These are phyloP conservation scores for Corymbia citriodora DNA, from an alignment of 441 rosid genomes.

Conservation along the genomic window DNA sequence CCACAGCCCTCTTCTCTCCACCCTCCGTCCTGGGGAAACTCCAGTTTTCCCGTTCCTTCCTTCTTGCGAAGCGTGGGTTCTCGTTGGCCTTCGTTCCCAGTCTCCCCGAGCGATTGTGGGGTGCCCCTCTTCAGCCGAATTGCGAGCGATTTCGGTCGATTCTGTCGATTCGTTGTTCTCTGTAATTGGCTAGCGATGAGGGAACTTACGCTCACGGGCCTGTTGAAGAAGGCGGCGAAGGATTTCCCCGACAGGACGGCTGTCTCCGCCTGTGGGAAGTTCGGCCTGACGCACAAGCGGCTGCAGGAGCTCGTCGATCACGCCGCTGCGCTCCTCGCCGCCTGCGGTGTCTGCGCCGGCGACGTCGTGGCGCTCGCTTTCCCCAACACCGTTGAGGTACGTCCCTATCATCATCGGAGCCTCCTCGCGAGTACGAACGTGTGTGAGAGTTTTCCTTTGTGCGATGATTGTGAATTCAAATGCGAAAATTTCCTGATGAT, in stretches of 20 bases:
- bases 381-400: conserved; percentile 68
- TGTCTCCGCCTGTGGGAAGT: conserved; percentile 46
- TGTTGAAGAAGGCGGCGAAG: conserved; percentile 31
- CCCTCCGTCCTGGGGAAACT: too few relatives aligned
- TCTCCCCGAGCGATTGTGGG: background rate
- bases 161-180: background rate
- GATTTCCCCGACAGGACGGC: conserved; percentile 48
- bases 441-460: background rate
- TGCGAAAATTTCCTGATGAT: background rate
- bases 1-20: too few relatives aligned
- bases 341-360: conserved; percentile 47
- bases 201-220: conserved; percentile 43
- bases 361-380: conserved; percentile 82
- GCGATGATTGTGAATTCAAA: background rate
- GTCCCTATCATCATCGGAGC: background rate
- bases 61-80: background rate
- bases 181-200: conserved; percentile 28
- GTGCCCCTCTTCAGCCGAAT: background rate
- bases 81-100: background rate
- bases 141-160: background rate
- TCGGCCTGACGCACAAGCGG: conserved; percentile 51
- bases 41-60: too few relatives aligned
- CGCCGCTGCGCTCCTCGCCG: conserved; percentile 55
- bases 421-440: background rate
- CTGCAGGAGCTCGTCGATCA: conserved; percentile 47